A percentile compares a stretch with the other conserved stretches of the same genome.
These are phyloP conservation scores for Eucalyptus fibrosa DNA, from an alignment of 345 rosid species.

Conservation along the genomic window DNA sequence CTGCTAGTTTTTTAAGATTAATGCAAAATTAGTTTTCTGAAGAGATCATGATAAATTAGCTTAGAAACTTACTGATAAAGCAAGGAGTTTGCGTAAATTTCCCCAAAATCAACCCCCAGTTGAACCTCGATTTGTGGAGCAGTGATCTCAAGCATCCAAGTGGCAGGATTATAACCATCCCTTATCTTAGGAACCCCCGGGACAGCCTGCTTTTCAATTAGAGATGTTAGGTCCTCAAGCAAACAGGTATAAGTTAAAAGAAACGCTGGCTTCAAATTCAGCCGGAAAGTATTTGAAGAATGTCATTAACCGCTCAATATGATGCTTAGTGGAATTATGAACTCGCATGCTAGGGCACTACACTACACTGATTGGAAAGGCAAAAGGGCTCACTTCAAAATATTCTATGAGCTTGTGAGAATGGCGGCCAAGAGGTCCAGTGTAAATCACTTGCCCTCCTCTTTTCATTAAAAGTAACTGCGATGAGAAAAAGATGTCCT, in stretches of 20 bases:
- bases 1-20: neutral
- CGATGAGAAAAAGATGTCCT: neutral
- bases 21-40: neutral
- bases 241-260: neutral
- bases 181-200: slow-evolving; percentile 62
- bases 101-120: slow-evolving; percentile 60
- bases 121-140: slow-evolving; percentile 54
- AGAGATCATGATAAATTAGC: neutral
- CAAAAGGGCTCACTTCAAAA: slow-evolving; percentile 45
- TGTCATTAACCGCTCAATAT: neutral
- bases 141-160: slow-evolving; percentile 91
- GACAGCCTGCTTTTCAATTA: slow-evolving; percentile 29
- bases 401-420: slow-evolving; percentile 78
- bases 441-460: slow-evolving; percentile 90
- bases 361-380: neutral
- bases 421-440: slow-evolving; percentile 63
- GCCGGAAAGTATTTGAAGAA: neutral
- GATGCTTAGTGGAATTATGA: neutral
- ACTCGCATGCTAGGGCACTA: neutral
- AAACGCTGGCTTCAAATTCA: neutral
- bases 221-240: neutral
- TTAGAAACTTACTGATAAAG: slow-evolving; percentile 41
- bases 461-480: slow-evolving; percentile 84
- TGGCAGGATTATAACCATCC: slow-evolving; percentile 78
- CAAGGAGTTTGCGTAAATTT: slow-evolving; percentile 48